A percentile compares a stretch with the other conserved stretches of the same genome.
These are phyloP conservation scores for Parastagonospora nodorum DNA, from an alignment of 2,329 filamentous ascomycete genomes.

Conservation along the genomic window DNA sequence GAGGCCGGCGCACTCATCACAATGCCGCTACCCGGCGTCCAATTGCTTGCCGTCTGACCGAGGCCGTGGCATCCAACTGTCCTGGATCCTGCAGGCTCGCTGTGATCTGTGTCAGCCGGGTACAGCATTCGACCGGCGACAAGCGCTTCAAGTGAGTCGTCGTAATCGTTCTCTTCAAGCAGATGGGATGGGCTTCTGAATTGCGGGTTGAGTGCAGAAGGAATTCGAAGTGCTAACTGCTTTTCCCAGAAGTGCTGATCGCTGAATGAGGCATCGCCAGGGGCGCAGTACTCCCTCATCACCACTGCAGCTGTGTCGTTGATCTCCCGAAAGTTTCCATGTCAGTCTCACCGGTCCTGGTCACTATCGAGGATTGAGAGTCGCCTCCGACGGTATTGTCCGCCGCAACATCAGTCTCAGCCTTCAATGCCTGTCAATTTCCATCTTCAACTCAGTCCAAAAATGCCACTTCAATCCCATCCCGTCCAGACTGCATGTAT, in stretches of 20 bases:
- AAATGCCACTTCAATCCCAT: no score
- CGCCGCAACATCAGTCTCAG: no score
- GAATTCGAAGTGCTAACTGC: slow-evolving; percentile 11
- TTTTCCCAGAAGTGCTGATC: neutral
- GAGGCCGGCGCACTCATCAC: slow-evolving; percentile 26
- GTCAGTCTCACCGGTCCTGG: no score
- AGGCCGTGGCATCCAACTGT: slow-evolving; percentile 12
- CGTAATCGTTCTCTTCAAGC: slow-evolving; percentile 22
- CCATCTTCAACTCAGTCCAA: no score
- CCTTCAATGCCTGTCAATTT: no score
- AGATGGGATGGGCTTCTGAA: slow-evolving; percentile 10
- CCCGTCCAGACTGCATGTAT: no score
- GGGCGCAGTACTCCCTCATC: neutral
- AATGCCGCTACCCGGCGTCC: slow-evolving; percentile 17
- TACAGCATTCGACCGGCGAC: slow-evolving; percentile 32
- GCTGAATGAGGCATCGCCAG: neutral
- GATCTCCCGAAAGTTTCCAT: neutral
- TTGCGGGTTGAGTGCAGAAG: slow-evolving; percentile 15
- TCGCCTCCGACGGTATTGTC: no score
- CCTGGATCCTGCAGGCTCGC: slow-evolving; percentile 37
- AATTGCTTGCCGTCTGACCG: slow-evolving; percentile 17
- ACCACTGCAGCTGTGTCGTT: neutral
- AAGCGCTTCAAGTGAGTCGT: slow-evolving; percentile 27
- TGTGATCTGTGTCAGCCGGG: slow-evolving; percentile 42
- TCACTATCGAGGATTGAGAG: no score